phyloP scores from a whole-genome alignment of 768 basidiomycete genomes.

The Hygrocybe coccinea region DNA sequence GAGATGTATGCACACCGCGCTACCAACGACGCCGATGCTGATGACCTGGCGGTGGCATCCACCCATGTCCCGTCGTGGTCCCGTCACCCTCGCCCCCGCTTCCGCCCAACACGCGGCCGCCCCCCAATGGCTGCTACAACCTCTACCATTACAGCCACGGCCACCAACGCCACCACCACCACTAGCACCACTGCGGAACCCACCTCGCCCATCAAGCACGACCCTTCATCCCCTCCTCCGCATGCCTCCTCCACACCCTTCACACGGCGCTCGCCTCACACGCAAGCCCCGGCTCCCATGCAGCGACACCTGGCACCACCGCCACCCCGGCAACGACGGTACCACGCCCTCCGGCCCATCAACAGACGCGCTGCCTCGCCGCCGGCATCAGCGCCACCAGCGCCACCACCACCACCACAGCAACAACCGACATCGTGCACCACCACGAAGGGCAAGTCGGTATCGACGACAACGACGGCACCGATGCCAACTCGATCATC shows the following conservation, averaged over 20 bases:
- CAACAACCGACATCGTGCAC: not conserved
- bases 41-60: no score
- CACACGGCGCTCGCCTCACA: no score
- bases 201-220: not conserved
- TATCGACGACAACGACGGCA: not conserved
- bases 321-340: not conserved
- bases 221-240: no score
- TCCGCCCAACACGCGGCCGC: no score
- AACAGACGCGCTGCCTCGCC: not conserved
- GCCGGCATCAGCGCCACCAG: no score
- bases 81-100: not conserved
- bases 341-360: not conserved
- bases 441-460: not conserved
- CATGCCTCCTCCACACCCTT: no score
- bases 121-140: no score
- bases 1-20: no score
- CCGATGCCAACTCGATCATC: slow-evolving; percentile 27
- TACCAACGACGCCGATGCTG: no score
- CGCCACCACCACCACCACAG: not conserved
- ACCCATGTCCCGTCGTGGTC: not conserved
- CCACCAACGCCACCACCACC: no score
- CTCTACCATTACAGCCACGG: no score
- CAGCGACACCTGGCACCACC: not conserved
- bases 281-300: no score
- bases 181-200: not conserved